phyloP scores from a whole-genome alignment of 331 rosid genomes.

The Pyrus hybrid region DNA sequence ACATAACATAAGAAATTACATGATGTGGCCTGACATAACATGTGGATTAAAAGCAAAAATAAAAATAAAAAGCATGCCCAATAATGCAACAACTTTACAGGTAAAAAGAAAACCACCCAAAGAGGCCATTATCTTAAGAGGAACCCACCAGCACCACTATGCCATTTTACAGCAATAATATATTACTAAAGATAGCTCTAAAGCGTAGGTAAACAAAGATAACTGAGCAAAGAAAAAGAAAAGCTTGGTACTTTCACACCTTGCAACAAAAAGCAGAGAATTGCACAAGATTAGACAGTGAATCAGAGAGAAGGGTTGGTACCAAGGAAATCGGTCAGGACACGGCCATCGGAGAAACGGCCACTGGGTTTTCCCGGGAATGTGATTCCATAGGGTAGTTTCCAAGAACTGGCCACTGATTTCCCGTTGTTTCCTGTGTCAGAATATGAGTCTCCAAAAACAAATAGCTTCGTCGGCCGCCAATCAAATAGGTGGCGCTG shows the following conservation, averaged over 20 bases:
- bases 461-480: constrained; percentile 43
- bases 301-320: neutral
- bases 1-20: neutral
- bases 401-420: constrained; percentile 29
- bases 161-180: neutral
- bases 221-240: neutral
- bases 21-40: neutral
- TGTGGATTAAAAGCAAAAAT: no score
- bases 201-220: neutral
- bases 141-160: neutral
- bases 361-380: constrained; percentile 66
- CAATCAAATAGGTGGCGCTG: neutral
- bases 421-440: constrained; percentile 56
- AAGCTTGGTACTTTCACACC: neutral
- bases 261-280: neutral
- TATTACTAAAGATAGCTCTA: neutral
- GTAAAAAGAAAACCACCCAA: neutral
- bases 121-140: neutral
- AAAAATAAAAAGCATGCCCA: neutral
- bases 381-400: constrained; percentile 45
- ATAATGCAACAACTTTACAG: constrained; percentile 2
- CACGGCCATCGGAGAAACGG: constrained; percentile 52
- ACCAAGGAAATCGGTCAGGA: constrained; percentile 53
- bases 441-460: constrained; percentile 72
- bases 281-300: neutral